phyloP scores from a whole-genome alignment of 352 stramenopile species.

The Aphanomyces euteiches region DNA sequence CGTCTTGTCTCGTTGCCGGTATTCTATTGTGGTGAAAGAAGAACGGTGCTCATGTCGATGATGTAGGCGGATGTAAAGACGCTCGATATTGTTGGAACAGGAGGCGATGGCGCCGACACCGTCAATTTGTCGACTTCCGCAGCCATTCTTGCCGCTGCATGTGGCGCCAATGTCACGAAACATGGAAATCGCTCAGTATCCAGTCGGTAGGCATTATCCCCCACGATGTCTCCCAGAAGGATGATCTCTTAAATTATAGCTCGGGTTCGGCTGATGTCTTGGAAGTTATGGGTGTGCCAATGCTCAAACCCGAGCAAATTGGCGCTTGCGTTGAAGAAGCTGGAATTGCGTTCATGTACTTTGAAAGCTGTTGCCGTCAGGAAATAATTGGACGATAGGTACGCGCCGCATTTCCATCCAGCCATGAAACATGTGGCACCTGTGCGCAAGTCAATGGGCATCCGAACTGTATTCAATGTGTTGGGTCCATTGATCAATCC shows the following conservation, averaged over 20 bases:
- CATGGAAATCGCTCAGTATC: slow-evolving; percentile 96
- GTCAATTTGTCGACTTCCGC: slow-evolving; percentile 98
- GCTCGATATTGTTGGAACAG: slow-evolving; percentile 98
- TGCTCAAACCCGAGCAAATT: slow-evolving; percentile 89
- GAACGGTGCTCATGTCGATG: not conserved
- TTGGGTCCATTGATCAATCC: slow-evolving; percentile 98
- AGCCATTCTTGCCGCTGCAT: slow-evolving; percentile 92
- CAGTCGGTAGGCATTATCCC: slow-evolving; percentile 51
- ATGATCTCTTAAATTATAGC: slow-evolving; percentile 24
- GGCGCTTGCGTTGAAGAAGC: slow-evolving; percentile 89
- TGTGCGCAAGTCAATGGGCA: slow-evolving; percentile 93
- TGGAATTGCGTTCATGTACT: slow-evolving; percentile 96
- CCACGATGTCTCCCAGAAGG: not conserved
- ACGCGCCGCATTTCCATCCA: slow-evolving; percentile 94
- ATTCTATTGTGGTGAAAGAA: not conserved
- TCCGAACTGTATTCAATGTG: slow-evolving; percentile 98
- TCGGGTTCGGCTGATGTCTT: slow-evolving; percentile 97
- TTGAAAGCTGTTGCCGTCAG: not conserved
- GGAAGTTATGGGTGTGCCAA: slow-evolving; percentile 94
- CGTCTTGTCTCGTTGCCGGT: slow-evolving; percentile 68
- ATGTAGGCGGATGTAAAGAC: slow-evolving; percentile 50
- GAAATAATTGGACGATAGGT: not conserved
- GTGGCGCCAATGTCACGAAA: slow-evolving; percentile 93
- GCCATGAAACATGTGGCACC: slow-evolving; percentile 94
- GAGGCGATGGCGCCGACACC: slow-evolving; percentile 96